A percentile compares a stretch with the other conserved stretches of the same genome.
Conservation (phyloP, 2,329 filamentous ascomycete species). For the Chaetomium sp. region DNA sequence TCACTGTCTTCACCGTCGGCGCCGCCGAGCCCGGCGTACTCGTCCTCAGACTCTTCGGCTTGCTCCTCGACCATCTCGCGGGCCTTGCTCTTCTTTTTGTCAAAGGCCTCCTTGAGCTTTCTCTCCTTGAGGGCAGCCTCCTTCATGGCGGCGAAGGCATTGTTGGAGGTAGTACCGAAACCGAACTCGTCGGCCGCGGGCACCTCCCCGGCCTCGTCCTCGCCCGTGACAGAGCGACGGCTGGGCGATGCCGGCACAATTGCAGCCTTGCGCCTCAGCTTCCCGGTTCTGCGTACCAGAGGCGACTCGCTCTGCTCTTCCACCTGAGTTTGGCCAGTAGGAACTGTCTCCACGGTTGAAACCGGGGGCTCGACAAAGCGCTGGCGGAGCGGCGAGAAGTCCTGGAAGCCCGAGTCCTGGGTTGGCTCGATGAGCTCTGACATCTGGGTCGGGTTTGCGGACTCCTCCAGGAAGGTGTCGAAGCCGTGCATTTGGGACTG, state of each 20-base stretch:
- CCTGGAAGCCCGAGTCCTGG: slow-evolving; percentile 76
- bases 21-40: slow-evolving; percentile 92
- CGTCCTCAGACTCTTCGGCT: slow-evolving; percentile 96
- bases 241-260: slow-evolving; percentile 26
- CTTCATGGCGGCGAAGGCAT: slow-evolving; percentile 71
- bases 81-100: slow-evolving; percentile 85
- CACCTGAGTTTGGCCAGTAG: slow-evolving; percentile 46
- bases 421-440: slow-evolving; percentile 75
- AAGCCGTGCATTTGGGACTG: slow-evolving; percentile 63
- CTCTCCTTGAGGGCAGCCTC: slow-evolving; percentile 62
- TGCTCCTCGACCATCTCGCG: slow-evolving; percentile 89
- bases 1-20: slow-evolving; percentile 84
- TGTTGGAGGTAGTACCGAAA: slow-evolving; percentile 39
- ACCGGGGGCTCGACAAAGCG: slow-evolving; percentile 65
- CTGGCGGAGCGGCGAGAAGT: slow-evolving; percentile 69
- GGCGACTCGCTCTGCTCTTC: slow-evolving; percentile 63
- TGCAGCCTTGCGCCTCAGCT: slow-evolving; percentile 46
- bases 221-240: slow-evolving; percentile 35
- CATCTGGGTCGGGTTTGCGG: slow-evolving; percentile 56
- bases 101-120: slow-evolving; percentile 61
- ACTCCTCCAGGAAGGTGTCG: slow-evolving; percentile 56
- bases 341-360: slow-evolving; percentile 72
- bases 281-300: slow-evolving; percentile 61
- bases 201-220: slow-evolving; percentile 40
- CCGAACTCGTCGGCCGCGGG: slow-evolving; percentile 42